phyloP scores from a whole-genome alignment of 2,329 filamentous ascomycete species.

The Neofusicoccum cordaticola region DNA sequence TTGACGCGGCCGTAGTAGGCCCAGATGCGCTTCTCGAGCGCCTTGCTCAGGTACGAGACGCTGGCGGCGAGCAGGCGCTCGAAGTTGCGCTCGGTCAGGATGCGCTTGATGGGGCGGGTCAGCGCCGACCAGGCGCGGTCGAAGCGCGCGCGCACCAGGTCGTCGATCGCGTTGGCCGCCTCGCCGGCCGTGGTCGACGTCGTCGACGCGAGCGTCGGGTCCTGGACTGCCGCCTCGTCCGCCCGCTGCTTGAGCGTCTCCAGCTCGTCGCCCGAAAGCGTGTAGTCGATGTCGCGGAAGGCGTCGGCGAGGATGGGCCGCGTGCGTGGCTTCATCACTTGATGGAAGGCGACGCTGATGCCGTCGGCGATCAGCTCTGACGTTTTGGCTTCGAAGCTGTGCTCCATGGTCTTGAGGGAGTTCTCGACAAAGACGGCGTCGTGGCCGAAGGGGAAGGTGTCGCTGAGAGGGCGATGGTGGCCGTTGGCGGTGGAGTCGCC shows the following conservation, averaged over 20 bases:
- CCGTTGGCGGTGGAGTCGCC: slow-evolving; percentile 34
- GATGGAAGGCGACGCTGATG: slow-evolving; percentile 79
- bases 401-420: slow-evolving; percentile 66
- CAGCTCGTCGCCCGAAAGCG: slow-evolving; percentile 60
- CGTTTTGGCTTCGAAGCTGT: slow-evolving; percentile 72
- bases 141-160: slow-evolving; percentile 75
- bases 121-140: slow-evolving; percentile 81
- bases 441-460: slow-evolving; percentile 76
- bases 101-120: slow-evolving; percentile 77
- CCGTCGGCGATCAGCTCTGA: slow-evolving; percentile 80
- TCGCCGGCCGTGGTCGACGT: slow-evolving; percentile 35
- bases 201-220: slow-evolving; percentile 17
- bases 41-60: slow-evolving; percentile 69
- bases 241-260: slow-evolving; percentile 33
- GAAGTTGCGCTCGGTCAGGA: slow-evolving; percentile 77
- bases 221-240: slow-evolving; percentile 19
- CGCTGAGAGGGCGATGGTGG: slow-evolving; percentile 45
- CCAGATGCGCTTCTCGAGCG: slow-evolving; percentile 86
- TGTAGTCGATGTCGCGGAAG: slow-evolving; percentile 89
- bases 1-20: slow-evolving; percentile 76
- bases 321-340: slow-evolving; percentile 80
- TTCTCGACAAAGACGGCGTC: slow-evolving; percentile 69
- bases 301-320: slow-evolving; percentile 81
- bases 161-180: slow-evolving; percentile 41
- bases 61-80: slow-evolving; percentile 72